Percentiles rank a stretch among this genome's conserved stretches.
Conservation (phyloP, 306 rosid species). For the Ochetophila trinervis region DNA sequence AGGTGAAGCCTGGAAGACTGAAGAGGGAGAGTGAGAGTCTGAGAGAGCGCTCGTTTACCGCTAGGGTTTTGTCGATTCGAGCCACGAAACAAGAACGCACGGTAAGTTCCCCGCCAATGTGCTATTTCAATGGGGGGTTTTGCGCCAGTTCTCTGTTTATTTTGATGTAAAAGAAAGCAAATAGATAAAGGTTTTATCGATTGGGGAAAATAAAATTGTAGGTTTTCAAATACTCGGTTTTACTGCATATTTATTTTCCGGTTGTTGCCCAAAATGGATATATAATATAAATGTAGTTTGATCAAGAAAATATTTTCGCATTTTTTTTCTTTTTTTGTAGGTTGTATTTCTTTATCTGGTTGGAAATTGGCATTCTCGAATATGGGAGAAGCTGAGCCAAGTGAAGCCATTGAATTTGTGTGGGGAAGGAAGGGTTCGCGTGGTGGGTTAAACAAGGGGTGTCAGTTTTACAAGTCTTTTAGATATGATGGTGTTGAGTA, state of each 20-base stretch:
- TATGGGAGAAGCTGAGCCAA: constrained; percentile 40
- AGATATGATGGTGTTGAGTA: constrained; percentile 63
- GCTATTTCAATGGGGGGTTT: background rate
- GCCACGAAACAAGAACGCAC: background rate
- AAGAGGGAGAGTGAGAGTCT: too few species aligned
- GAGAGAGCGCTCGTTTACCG: background rate
- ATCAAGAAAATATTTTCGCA: background rate
- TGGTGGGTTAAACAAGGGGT: constrained; percentile 54
- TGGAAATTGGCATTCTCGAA: constrained; percentile 20
- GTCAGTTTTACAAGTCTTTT: constrained; percentile 64
- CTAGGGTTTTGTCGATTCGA: constrained; percentile 20
- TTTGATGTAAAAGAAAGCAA: background rate
- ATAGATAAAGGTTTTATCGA: too few species aligned
- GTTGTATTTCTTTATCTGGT: background rate
- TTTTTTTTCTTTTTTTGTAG: background rate
- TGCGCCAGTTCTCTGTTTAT: background rate
- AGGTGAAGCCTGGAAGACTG: background rate
- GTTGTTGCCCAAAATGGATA: background rate
- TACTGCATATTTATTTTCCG: background rate
- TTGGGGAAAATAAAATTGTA: too few species aligned
- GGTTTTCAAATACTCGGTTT: background rate
- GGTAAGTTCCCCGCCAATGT: constrained; percentile 21
- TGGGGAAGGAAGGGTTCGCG: constrained; percentile 55
- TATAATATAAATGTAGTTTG: background rate
- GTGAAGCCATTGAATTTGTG: constrained; percentile 42